phyloP scores from a whole-genome alignment of 2,329 filamentous ascomycete genomes.

The Fusarium acutatum region DNA sequence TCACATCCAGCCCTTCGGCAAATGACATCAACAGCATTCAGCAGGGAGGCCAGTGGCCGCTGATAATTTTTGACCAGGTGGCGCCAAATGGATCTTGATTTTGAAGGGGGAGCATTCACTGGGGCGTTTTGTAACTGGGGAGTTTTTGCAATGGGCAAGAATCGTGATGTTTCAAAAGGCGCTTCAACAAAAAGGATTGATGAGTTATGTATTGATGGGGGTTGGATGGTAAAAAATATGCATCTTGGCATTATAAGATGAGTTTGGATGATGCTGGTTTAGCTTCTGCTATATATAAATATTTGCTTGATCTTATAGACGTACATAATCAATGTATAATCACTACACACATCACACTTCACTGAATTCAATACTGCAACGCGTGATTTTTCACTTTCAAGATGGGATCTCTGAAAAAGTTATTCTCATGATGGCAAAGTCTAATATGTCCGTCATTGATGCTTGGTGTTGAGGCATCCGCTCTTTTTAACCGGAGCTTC shows the following conservation, averaged over 20 bases:
- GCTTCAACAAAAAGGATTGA: conserved; percentile 3
- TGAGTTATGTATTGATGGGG: conserved; percentile 25
- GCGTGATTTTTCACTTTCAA: background rate
- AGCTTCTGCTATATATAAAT: conserved; percentile 14
- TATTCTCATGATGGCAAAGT: background rate
- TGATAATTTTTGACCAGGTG: conserved; percentile 45
- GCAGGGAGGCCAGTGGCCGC: conserved; percentile 43
- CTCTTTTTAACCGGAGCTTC: conserved; percentile 37
- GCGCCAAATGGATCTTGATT: conserved; percentile 38
- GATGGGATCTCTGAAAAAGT: background rate
- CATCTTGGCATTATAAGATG: conserved; percentile 2
- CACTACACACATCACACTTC: background rate
- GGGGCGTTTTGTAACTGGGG: conserved; percentile 16
- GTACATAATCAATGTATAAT: conserved; percentile 23
- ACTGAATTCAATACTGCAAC: accelerated
- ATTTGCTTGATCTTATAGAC: conserved; percentile 15
- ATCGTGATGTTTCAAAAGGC: conserved; percentile 2
- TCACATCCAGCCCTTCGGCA: conserved; percentile 23
- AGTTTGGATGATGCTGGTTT: background rate
- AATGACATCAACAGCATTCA: conserved; percentile 43
- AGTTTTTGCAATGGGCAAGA: conserved; percentile 7
- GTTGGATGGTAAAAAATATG: background rate
- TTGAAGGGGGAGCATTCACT: conserved; percentile 25
- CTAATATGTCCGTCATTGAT: background rate
- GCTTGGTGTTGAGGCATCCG: background rate